Conservation (phyloP, 352 stramenopile genomes). For the Aphanomyces invadans region DNA sequence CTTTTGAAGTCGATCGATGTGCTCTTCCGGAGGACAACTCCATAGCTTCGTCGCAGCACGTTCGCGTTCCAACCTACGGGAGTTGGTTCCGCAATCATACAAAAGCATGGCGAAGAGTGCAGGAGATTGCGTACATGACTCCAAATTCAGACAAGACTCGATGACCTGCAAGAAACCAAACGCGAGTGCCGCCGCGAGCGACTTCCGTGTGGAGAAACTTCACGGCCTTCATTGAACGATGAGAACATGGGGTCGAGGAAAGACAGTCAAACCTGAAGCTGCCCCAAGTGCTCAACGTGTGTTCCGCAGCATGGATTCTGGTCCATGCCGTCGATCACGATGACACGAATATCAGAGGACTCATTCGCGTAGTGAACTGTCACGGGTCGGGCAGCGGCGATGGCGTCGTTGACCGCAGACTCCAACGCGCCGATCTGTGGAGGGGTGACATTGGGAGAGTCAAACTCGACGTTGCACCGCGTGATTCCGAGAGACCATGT, state of each 20-base stretch:
- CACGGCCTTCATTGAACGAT: slow-evolving; percentile 38
- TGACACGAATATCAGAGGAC: slow-evolving; percentile 65
- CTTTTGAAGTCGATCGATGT: slow-evolving; percentile 55
- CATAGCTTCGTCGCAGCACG: slow-evolving; percentile 63
- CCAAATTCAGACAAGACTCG: slow-evolving; percentile 72
- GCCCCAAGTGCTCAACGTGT: slow-evolving; percentile 62
- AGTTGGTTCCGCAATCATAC: no score
- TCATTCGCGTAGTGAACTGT: slow-evolving; percentile 42
- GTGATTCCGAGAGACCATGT: slow-evolving; percentile 72
- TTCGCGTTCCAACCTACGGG: slow-evolving; percentile 46
- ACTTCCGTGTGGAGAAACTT: slow-evolving; percentile 66
- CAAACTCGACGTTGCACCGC: slow-evolving; percentile 72
- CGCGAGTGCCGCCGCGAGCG: slow-evolving; percentile 48
- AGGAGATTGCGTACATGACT: slow-evolving; percentile 39
- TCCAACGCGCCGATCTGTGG: slow-evolving; percentile 42
- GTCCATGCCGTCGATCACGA: slow-evolving; percentile 79
- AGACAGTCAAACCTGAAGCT: slow-evolving; percentile 40
- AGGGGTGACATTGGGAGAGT: slow-evolving; percentile 29
- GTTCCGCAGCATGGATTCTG: slow-evolving; percentile 85
- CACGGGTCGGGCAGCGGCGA: slow-evolving; percentile 50
- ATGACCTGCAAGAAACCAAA: slow-evolving; percentile 82
- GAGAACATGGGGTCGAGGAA: background rate
- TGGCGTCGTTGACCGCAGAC: slow-evolving; percentile 62
- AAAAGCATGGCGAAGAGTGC: background rate
- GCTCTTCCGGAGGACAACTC: slow-evolving; percentile 55